Evolutionary conservation across 352 stramenopile species (phyloP).

Genomic region (Globisporangium radiosum): DNA sequence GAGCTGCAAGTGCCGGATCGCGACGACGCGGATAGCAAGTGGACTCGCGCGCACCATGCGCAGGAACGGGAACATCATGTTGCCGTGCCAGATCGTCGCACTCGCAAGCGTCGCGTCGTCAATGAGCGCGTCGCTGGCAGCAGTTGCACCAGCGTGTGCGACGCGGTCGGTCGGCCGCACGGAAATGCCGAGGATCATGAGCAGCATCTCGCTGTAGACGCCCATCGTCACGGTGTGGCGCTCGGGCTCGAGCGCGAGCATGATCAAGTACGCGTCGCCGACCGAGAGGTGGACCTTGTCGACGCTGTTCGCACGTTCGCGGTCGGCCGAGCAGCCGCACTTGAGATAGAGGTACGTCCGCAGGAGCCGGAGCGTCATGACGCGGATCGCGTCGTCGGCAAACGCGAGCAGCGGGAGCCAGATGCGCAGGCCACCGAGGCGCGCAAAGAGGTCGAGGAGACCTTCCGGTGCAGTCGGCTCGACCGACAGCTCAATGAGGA

Average conservation of each 20-base stretch:
- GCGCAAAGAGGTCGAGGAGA: slow-evolving; percentile 68
- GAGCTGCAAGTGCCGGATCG: slow-evolving; percentile 56
- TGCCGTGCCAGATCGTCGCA: slow-evolving; percentile 56
- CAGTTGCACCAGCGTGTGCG: slow-evolving; percentile 36
- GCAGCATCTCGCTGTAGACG: slow-evolving; percentile 74
- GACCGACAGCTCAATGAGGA: slow-evolving; percentile 74
- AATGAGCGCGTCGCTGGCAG: slow-evolving; percentile 41
- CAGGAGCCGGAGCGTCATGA: slow-evolving; percentile 76
- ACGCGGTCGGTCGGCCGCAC: slow-evolving; percentile 55
- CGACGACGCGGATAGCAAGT: slow-evolving; percentile 53
- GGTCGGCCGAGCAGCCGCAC: slow-evolving; percentile 56
- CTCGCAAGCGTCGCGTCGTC: slow-evolving; percentile 42
- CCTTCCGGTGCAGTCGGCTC: slow-evolving; percentile 61
- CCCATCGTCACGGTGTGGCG: slow-evolving; percentile 64
- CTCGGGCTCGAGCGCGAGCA: slow-evolving; percentile 67
- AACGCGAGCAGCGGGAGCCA: slow-evolving; percentile 80
- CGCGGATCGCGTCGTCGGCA: slow-evolving; percentile 57
- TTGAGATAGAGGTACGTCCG: slow-evolving; percentile 77
- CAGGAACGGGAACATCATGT: slow-evolving; percentile 65
- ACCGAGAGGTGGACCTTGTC: slow-evolving; percentile 79
- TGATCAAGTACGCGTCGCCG: slow-evolving; percentile 74
- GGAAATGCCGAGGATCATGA: slow-evolving; percentile 68
- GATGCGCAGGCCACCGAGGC: slow-evolving; percentile 69
- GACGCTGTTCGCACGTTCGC: slow-evolving; percentile 50
- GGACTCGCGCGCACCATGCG: slow-evolving; percentile 46